These are phyloP conservation scores for Chondrus crispus DNA, from an alignment of 23 red algal genomes.

Conservation along the genomic window DNA sequence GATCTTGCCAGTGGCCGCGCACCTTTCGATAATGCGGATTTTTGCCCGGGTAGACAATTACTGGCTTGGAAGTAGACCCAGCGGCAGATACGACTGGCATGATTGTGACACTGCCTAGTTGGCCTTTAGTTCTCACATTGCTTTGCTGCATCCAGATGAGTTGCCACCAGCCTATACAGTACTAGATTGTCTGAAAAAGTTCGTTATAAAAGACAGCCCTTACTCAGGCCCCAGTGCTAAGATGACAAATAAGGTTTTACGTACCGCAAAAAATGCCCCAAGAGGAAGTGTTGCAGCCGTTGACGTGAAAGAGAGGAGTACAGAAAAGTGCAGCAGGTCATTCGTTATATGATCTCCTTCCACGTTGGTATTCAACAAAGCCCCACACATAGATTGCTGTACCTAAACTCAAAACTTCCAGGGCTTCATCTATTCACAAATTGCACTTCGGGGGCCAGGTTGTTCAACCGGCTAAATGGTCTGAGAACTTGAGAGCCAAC, in stretches of 20 bases:
- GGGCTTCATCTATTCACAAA: no score
- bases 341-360: background rate
- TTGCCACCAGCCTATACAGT: no score
- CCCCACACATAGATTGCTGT: background rate
- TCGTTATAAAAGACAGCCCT: background rate
- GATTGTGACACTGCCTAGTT: background rate
- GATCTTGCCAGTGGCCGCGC: background rate
- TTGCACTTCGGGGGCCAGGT: background rate
- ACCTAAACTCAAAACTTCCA: background rate
- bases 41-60: slow-evolving; percentile 7
- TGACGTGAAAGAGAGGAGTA: background rate
- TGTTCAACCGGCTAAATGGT: background rate
- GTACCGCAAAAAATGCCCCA: background rate
- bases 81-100: slow-evolving; percentile 9
- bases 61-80: slow-evolving; percentile 4
- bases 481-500: background rate
- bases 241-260: background rate
- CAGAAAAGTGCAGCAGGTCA: background rate
- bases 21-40: background rate
- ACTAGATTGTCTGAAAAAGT: background rate
- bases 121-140: slow-evolving; percentile 20
- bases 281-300: background rate
- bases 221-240: background rate
- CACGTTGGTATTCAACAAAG: no score
- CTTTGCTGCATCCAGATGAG: no score